These are phyloP conservation scores for Colletotrichum incanum DNA, from an alignment of 2,329 filamentous ascomycete genomes.

Conservation along the genomic window DNA sequence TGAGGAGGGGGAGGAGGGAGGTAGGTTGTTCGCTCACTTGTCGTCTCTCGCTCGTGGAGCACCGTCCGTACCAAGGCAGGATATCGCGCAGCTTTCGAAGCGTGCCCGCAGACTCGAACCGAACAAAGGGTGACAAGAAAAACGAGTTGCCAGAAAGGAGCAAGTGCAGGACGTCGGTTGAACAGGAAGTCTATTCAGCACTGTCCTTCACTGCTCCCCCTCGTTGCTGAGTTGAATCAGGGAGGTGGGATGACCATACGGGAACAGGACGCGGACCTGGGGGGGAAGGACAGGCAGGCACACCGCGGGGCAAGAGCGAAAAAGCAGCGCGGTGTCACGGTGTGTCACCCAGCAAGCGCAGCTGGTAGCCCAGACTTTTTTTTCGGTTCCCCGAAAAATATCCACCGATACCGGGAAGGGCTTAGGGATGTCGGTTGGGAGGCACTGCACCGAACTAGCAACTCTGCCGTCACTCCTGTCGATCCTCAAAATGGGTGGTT, in stretches of 20 bases:
- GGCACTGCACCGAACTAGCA: constrained; percentile 1
- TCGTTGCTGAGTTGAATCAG: constrained; percentile 40
- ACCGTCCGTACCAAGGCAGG: constrained; percentile 14
- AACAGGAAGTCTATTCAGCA: constrained; percentile 44
- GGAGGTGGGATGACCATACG: constrained; percentile 38
- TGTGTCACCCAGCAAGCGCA: constrained; percentile 24
- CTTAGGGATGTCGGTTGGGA: constrained; percentile 10
- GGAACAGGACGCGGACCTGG: background rate
- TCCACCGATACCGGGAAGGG: constrained; percentile 39
- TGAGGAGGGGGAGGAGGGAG: background rate
- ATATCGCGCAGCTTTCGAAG: constrained; percentile 25
- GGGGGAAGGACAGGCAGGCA: constrained; percentile 2
- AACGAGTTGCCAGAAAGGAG: constrained; percentile 34
- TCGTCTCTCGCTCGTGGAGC: background rate
- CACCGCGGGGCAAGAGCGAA: constrained; percentile 40
- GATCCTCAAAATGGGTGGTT: background rate
- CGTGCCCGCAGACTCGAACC: constrained; percentile 21
- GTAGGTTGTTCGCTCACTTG: constrained; percentile 8
- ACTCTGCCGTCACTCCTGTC: background rate
- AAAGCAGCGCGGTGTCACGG: constrained; percentile 20
- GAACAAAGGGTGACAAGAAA: constrained; percentile 14
- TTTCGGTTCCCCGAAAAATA: constrained; percentile 23
- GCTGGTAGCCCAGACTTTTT: constrained; percentile 8
- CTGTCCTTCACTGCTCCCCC: constrained; percentile 43
- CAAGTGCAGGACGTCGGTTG: constrained; percentile 41